Base-by-base conservation (phyloP, 2,329 filamentous ascomycete species). In the Talaromyces sp. region DNA sequence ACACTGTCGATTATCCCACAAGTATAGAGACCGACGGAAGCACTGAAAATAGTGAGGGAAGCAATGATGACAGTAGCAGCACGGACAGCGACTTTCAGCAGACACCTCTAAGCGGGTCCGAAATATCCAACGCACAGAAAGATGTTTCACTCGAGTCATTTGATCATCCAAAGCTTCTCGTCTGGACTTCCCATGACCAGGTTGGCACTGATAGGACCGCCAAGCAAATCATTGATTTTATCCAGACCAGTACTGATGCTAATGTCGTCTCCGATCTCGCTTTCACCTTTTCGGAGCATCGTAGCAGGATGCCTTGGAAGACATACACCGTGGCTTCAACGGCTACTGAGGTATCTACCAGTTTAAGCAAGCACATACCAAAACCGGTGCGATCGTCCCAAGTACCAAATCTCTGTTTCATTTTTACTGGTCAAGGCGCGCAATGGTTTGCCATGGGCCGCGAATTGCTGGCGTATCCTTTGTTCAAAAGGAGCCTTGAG, bases 351-450 rank as follows among this genome's bases (percentile, higher is more conserved):
- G 3, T 42, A 21, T 42, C 40, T 42, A 21, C 40, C 18, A 42
- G 40, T n/a, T n/a, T 42, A n/a, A 42, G 40, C 8, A 42, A 42
- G 40, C 40, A 42, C 40, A 42, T 42, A 42, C 40, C 40, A 21
- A 42, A 21, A 8, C 40, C 40, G 40, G 40, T 42, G 18, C 40
- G 40, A 42, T 42, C 40, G 21, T 42, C 40, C 6, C 40, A 42
- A 18, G 42, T 46, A 2, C 42, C 42, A 25, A 46, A 46, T 14
- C 12, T 12, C 72, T 73, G 33, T 28, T 46, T 46, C 40, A 60
- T 72, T 12, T 78, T 76, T 46, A 76, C 75, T 4, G 76, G 76
- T 4, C 76, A 78, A 63, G 76, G 76, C 5, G 70, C 72, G n/a
- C 70, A 74, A 39, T 77, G 77, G 59, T 59, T 69, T 6, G 69